Evolutionary conservation across 768 basidiomycete genomes (phyloP).

Genomic region (Lactarius deliciosus): DNA sequence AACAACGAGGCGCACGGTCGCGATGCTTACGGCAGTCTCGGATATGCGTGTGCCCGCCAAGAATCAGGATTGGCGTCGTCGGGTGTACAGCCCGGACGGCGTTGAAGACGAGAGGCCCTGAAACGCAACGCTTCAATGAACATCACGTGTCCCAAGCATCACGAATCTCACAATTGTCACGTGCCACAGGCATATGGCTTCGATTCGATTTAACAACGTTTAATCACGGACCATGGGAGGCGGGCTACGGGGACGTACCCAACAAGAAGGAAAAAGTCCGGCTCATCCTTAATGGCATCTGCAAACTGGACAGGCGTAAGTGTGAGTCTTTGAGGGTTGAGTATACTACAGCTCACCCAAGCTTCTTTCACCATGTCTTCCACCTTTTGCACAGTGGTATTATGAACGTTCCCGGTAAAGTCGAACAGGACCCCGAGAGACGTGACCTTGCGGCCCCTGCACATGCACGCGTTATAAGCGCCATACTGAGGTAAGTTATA

Average conservation of each 20-base stretch:
- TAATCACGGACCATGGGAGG: not conserved
- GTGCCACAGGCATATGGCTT: constrained; percentile 81
- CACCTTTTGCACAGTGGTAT: constrained; percentile 75
- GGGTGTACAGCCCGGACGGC: constrained; percentile 74
- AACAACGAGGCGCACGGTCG: not conserved
- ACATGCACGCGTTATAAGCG: constrained; percentile 5
- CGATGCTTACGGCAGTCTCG: constrained; percentile 68
- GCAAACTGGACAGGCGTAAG: constrained; percentile 50
- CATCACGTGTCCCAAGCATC: not conserved
- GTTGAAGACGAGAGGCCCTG: constrained; percentile 71
- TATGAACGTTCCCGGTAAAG: constrained; percentile 67
- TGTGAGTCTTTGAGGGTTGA: constrained; percentile 2
- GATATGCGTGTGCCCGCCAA: constrained; percentile 81
- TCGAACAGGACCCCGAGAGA: constrained; percentile 78
- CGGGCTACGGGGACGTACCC: constrained; percentile 44
- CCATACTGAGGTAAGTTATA: not conserved
- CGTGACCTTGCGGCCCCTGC: constrained; percentile 68
- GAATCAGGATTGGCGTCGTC: constrained; percentile 75
- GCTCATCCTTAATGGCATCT: constrained; percentile 75
- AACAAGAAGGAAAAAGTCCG: constrained; percentile 77
- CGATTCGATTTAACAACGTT: not conserved
- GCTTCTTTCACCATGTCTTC: constrained; percentile 73
- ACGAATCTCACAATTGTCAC: constrained; percentile 57
- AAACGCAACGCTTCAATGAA: constrained; percentile 2
- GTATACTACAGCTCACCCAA: constrained; percentile 52